Percentiles rank a stretch among this genome's conserved stretches.
These are phyloP conservation scores for Scedosporium minutisporum DNA, from an alignment of 2,329 filamentous ascomycete genomes.

Conservation along the genomic window DNA sequence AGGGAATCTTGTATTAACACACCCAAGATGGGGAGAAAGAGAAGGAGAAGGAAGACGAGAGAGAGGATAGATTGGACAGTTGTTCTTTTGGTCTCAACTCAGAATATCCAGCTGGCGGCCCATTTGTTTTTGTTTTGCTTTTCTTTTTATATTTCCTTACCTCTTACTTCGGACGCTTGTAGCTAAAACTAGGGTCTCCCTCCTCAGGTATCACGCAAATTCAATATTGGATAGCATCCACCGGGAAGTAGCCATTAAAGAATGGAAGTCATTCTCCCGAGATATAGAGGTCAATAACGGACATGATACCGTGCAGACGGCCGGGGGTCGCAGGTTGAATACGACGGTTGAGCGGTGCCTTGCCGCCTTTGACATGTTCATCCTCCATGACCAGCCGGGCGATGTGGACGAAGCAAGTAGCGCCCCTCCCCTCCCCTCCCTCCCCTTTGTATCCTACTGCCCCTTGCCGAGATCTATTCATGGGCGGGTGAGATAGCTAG, in stretches of 20 bases:
- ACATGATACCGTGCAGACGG: constrained; percentile 11
- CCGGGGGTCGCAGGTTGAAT: not conserved
- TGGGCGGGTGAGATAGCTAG: no score
- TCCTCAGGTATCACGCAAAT: constrained; percentile 60
- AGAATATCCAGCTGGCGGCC: constrained; percentile 1
- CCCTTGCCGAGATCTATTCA: no score
- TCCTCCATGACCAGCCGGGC: constrained; percentile 61
- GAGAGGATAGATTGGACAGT: not conserved
- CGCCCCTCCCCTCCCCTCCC: not conserved
- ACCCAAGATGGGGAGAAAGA: not conserved
- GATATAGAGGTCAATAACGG: constrained; percentile 6
- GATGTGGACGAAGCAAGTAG: constrained; percentile 60
- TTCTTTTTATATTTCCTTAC: not conserved
- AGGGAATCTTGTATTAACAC: not conserved
- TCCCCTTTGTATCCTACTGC: not conserved
- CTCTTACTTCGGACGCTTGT: constrained; percentile 3
- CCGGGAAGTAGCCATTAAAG: constrained; percentile 64
- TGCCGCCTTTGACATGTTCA: constrained; percentile 82
- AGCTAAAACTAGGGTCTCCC: constrained; percentile 6
- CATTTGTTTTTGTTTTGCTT: not conserved
- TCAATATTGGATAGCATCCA: constrained; percentile 71
- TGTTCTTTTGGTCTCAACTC: not conserved
- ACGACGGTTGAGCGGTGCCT: constrained; percentile 58
- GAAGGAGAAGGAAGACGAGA: not conserved
- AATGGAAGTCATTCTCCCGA: constrained; percentile 46